Evolutionary conservation across 495 filamentous ascomycete genomes (phyloP).

Genomic region (Penicillium taxi): DNA sequence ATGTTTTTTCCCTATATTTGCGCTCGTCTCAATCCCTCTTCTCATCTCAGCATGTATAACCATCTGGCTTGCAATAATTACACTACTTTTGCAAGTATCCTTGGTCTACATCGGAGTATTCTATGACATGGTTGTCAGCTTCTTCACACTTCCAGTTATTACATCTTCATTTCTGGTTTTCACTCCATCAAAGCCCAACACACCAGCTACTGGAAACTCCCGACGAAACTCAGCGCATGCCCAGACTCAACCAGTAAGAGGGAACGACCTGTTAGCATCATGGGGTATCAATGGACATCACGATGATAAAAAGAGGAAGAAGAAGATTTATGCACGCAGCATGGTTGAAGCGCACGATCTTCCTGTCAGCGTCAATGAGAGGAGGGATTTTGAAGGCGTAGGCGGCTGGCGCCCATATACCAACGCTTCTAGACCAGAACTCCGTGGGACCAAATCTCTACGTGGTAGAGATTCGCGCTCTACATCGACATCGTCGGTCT

Average conservation of each 20-base stretch:
- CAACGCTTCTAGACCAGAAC: conserved; percentile 17
- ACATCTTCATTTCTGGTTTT: conserved; percentile 27
- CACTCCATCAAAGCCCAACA: conserved; percentile 23
- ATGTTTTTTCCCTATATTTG: conserved; percentile 53
- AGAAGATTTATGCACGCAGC: conserved; percentile 14
- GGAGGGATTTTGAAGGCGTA: conserved; percentile 78
- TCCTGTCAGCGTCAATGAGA: conserved; percentile 33
- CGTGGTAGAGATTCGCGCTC: conserved; percentile 18
- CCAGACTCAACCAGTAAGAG: conserved; percentile 12
- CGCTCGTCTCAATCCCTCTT: conserved; percentile 61
- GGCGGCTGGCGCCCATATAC: conserved; percentile 60
- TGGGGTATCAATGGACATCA: conserved; percentile 5
- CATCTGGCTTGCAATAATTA: conserved; percentile 53
- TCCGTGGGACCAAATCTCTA: conserved; percentile 6
- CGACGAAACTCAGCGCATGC: conserved; percentile 20
- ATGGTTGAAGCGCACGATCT: conserved; percentile 23
- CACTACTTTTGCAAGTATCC: conserved; percentile 56
- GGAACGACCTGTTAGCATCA: conserved; percentile 9
- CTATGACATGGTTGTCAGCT: conserved; percentile 49
- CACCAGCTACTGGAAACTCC: conserved; percentile 25
- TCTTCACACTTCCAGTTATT: conserved; percentile 39
- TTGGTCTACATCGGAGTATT: conserved; percentile 65
- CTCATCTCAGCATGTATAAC: conserved; percentile 62
- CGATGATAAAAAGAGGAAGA: conserved; percentile 10
- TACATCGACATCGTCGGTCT: conserved; percentile 34